Conservation (phyloP, 2,329 filamentous ascomycete species). For the Orbilia ellipsospora region DNA sequence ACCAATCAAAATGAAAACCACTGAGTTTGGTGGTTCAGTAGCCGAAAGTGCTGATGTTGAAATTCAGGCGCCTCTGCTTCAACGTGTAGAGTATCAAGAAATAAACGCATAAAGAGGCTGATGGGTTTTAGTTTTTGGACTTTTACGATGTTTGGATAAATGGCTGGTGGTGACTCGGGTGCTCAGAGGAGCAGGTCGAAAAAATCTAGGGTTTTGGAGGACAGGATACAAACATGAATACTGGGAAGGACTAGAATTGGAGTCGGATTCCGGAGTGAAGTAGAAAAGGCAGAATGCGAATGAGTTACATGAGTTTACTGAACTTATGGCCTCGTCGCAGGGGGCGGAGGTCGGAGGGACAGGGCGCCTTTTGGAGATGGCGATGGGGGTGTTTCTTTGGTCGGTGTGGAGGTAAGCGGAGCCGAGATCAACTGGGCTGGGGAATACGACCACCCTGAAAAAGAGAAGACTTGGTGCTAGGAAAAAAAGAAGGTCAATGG, state of each 20-base stretch:
- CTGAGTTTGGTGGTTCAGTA: conserved; percentile 6
- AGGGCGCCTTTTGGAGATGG: conserved; percentile 21
- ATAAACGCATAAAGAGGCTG: background rate
- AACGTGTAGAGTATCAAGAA: conserved; percentile 20
- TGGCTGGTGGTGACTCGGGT: no score
- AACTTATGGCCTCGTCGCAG: no score
- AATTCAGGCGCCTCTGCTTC: conserved; percentile 7
- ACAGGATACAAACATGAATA: background rate
- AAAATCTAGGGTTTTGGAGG: background rate
- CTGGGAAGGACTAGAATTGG: conserved; percentile 1
- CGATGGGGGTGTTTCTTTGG: conserved; percentile 8
- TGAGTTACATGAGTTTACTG: conserved; percentile 14
- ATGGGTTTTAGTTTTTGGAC: background rate
- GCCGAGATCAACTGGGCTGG: conserved; percentile 8
- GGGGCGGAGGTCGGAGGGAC: conserved; percentile 11
- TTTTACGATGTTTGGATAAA: background rate
- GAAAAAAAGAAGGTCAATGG: no score
- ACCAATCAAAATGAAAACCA: conserved; percentile 13
- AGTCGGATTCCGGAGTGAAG: conserved; percentile 37
- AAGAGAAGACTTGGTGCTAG: background rate
- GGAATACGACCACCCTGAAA: background rate
- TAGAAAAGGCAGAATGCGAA: conserved; percentile 15
- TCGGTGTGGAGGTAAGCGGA: conserved; percentile 10
- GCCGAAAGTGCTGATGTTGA: background rate
- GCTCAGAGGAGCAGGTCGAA: background rate